Evolutionary conservation across 768 basidiomycete species (phyloP), one percentile per base, ranked within the genome.

Genomic region (Rhizopogon vinicolor): DNA sequence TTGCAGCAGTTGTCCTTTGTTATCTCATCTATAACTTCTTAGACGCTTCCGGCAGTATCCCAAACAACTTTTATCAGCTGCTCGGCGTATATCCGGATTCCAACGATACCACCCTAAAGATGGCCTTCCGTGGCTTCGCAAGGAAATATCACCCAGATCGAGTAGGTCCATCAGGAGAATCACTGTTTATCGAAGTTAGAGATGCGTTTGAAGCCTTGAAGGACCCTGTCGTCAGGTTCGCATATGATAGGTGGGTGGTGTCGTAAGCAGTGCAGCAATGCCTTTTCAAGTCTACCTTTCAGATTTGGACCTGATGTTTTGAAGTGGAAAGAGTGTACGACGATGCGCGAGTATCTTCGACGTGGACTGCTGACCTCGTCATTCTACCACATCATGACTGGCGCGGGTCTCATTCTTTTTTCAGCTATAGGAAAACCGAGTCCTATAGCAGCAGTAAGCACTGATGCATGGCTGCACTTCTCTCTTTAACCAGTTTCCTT

Each of bases 251-350:
- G 87, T 89, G 61, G 51, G 80, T 66, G 18, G 0, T 46, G 25
- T 25, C 18, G 33, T 53, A 40, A 37, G 39, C 35, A 33, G 52
- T 51, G n/a, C 49, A 42, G 13, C 43, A n/a, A 52, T 18, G 44
- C 52, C 54, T 54, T 44, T 44, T 61, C 22, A 59, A 39, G 9
- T 55, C 39, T 41, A 44, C 19, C 41, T 44, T 25, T 25, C 61
- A 91, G 90, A 58, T 94, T 93, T 63, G 92, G 92, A 0, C 85
- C 89, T 10, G 83, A 83, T 33, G 87, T 85, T 4, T 59, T 89
- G 25, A 64, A 55, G 2, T 94, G 91, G 89, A 77, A 74, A 18
- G 75, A 84, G 19, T 88, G 86, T 55, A 76, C 73, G n/a, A 90
- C 88, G 0, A 73, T 78, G 42, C 76, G 80, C 41, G 91, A 93